Base-by-base conservation (phyloP, 83 land plant genomes). In the Larix sibirica region DNA sequence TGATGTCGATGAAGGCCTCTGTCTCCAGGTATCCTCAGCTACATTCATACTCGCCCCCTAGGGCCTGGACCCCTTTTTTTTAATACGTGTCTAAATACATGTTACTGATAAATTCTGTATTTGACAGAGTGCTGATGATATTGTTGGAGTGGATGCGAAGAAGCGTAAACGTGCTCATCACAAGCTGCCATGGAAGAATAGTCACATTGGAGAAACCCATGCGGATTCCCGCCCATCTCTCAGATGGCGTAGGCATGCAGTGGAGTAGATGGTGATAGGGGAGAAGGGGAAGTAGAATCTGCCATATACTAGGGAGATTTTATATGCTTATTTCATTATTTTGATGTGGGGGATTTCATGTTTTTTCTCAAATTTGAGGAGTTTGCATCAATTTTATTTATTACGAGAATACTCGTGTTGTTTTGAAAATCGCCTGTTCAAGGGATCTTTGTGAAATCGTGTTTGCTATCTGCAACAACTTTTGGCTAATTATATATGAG, bases 101-200 rank as follows among this genome's bases (percentile, higher is more conserved):
- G 17, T 77, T 24, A 9, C 6, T 44, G 6, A 8, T 62, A 20
- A 6, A 3, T 16, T n/a, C 62, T n/a, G 23, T 54, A 0, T 61
- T 28, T 8, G 31, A 7, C 60, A 89, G 90, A 81, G 44, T 79
- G 13, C 24, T 0, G 83, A 85, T 63, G 88, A 86, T 58, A 62
- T 62, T 58, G 50, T 86, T 6, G 88, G 90, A 31, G 44, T 86
- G 65, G 84, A 88, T n/a, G 86, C 86, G 20, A 89, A 79, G 84
- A 89, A 81, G 80, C 50, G 44, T 62, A 86, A 47, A 70, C 67
- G 82, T 56, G 90, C 90, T 2, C 86, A 89, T 83, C 86, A 86
- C 84, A 86, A 86, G 84, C 69, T 89, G 17, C 90, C 90, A 63
- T 89, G 88, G 90, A 84, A 69, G 20, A 69, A 40, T 33, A 17